Base-by-base conservation (phyloP, 495 filamentous ascomycete species). In the Friedmanniomyces endolithicus region DNA sequence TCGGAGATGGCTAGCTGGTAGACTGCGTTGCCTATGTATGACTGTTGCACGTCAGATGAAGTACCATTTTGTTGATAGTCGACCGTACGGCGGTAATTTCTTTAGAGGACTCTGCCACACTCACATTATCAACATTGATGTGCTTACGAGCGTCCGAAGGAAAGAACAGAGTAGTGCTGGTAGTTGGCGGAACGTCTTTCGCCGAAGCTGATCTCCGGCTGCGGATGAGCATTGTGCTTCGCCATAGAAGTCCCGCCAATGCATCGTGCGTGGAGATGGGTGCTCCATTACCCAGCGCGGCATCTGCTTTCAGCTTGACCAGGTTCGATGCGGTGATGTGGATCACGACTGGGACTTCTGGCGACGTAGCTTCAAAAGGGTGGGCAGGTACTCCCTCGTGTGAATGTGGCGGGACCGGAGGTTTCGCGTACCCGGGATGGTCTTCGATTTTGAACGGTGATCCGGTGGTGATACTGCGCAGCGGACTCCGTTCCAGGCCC, bases 211-310 rank as follows among this genome's bases (percentile, higher is more conserved):
- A 24, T 24, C 49, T 39, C 9, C 35, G 33, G 19, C 49, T 39
- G 4, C 49, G 49, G 17, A 52, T 24, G 19, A 39, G 35, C 24
- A 52, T 39, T 14, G 24, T 40, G 16, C 33, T 40, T 2, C 49
- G 49, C 49, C 49, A 52, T n/a, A 52, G 2, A 14, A 52, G 49
- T 14, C 11, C 49, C 6, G 22, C 35, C 11, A 52, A n/a, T 17
- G 49, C 49, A 24, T 52, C 49, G 35, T 52, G 49, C 11, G 49
- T 39, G 11, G 49, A 52, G 9, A 52, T 52, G 1, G n/a, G 49
- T 19, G 4, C n/a, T 11, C 2, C 35, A 3, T 39, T n/a, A 16
- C 8, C 8, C n/a, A 3, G 33, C 6, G 49, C 23, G 3, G 35
- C 49, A n/a, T 52, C 49, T n/a, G 31, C 4, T 20, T 52, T 52